Evolutionary conservation across 345 rosid species (phyloP).

Genomic region (Limnanthes douglasii): DNA sequence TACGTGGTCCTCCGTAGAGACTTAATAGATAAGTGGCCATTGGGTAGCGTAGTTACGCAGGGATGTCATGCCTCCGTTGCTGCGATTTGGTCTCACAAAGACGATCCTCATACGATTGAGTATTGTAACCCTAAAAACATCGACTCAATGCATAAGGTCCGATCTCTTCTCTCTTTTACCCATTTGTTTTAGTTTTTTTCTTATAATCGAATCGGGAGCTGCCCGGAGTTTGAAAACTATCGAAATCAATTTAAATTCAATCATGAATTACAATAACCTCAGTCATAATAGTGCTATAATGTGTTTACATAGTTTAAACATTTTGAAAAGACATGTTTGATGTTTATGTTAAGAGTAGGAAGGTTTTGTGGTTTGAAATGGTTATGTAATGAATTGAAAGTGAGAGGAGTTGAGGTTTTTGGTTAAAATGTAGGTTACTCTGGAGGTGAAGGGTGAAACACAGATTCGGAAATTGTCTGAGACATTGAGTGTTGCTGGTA

Average conservation of each 20-base stretch:
- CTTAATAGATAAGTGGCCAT: slow-evolving; percentile 83
- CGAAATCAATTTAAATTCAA: too few species aligned
- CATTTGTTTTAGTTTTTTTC: not conserved
- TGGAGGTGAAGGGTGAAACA: slow-evolving; percentile 87
- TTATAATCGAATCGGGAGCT: not conserved
- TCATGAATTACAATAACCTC: too few species aligned
- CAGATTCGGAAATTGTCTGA: slow-evolving; percentile 66
- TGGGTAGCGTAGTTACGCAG: slow-evolving; percentile 87
- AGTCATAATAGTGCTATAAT: too few species aligned
- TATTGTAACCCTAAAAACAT: slow-evolving; percentile 62
- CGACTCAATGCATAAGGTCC: slow-evolving; percentile 81
- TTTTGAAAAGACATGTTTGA: too few species aligned
- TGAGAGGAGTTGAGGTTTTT: not conserved
- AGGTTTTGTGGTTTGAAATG: too few species aligned
- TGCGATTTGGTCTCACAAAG: slow-evolving; percentile 63
- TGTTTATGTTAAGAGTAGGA: too few species aligned
- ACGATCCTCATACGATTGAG: slow-evolving; percentile 39
- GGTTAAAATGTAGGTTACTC: slow-evolving; percentile 37
- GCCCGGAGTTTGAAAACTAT: not conserved
- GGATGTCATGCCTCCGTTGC: slow-evolving; percentile 90
- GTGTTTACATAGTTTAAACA: too few species aligned
- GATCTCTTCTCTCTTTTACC: not conserved
- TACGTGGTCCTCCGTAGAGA: slow-evolving; percentile 80
- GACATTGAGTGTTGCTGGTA: slow-evolving; percentile 46
- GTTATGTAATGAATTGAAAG: too few species aligned